Percentiles rank a stretch among this genome's conserved stretches.
These are phyloP conservation scores for Nitzschia sp. DNA, from an alignment of 108 stramenopile genomes.

Conservation along the genomic window DNA sequence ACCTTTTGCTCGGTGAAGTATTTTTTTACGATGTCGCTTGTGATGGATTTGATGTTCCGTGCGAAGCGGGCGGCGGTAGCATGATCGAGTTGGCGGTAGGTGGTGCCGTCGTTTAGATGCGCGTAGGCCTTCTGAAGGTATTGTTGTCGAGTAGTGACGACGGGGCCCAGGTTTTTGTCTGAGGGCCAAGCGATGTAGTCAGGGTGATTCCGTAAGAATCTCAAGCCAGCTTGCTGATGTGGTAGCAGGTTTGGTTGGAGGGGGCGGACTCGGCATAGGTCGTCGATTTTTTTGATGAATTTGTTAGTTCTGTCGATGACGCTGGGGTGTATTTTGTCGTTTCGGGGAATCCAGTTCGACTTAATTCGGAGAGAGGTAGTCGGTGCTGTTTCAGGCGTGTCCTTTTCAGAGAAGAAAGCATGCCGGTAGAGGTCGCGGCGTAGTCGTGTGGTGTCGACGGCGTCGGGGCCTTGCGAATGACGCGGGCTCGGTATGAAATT, in stretches of 20 bases:
- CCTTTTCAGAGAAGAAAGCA: neutral
- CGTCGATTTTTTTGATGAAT: neutral
- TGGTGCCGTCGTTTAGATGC: neutral
- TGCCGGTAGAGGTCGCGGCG: neutral
- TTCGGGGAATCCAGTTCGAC: neutral
- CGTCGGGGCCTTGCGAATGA: too few relatives aligned
- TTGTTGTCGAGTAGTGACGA: neutral
- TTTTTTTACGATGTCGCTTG: neutral
- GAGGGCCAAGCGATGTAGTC: neutral
- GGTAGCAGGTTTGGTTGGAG: neutral
- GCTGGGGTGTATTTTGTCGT: neutral
- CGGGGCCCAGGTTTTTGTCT: conserved; percentile 6
- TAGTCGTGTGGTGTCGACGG: too few relatives aligned
- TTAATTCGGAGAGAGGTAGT: neutral
- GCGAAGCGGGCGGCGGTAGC: neutral
- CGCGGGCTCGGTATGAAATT: too few relatives aligned
- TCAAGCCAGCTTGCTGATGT: neutral
- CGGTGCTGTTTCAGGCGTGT: neutral
- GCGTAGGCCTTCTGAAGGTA: neutral
- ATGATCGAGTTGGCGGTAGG: neutral
- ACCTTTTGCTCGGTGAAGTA: neutral
- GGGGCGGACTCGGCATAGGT: neutral
- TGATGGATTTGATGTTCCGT: neutral
- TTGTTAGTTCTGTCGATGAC: neutral
- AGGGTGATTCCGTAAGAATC: neutral